Conservation (phyloP, 1,284 basidiomycete species). For the Tylopilus sp. region DNA sequence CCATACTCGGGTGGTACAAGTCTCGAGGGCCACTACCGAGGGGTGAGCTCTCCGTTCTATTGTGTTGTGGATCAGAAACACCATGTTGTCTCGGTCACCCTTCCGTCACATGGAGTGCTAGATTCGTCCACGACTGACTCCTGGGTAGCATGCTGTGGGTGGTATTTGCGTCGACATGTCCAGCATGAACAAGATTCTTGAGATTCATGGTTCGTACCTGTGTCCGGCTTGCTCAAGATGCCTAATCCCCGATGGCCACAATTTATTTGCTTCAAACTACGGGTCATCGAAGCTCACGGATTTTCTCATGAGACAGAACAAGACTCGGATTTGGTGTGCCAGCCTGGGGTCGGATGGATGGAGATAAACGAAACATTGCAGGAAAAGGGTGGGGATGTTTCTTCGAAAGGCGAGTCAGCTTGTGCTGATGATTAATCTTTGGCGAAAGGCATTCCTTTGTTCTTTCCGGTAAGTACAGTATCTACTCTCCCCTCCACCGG, state of each 20-base stretch:
- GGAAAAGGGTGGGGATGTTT: constrained; percentile 46
- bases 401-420: not conserved
- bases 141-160: constrained; percentile 47
- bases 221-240: not conserved
- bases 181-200: constrained; percentile 80
- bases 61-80: not conserved
- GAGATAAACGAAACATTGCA: constrained; percentile 76
- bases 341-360: constrained; percentile 85
- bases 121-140: constrained; percentile 7
- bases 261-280: not conserved
- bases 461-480: constrained; percentile 73
- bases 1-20: constrained; percentile 70
- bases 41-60: constrained; percentile 40
- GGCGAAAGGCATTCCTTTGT: constrained; percentile 61
- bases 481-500: not conserved
- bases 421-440: not conserved
- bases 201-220: constrained; percentile 59
- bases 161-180: constrained; percentile 86
- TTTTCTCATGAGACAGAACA: constrained; percentile 44
- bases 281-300: not conserved
- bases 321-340: constrained; percentile 79
- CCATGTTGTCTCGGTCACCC: not conserved
- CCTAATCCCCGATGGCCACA: not conserved
- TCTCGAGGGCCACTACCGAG: constrained; percentile 63
- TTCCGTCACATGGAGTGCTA: not conserved